A percentile compares a stretch with the other conserved stretches of the same genome.
Conservation (phyloP, 129 eudicot species). For the Heracleum sosnowskyi region DNA sequence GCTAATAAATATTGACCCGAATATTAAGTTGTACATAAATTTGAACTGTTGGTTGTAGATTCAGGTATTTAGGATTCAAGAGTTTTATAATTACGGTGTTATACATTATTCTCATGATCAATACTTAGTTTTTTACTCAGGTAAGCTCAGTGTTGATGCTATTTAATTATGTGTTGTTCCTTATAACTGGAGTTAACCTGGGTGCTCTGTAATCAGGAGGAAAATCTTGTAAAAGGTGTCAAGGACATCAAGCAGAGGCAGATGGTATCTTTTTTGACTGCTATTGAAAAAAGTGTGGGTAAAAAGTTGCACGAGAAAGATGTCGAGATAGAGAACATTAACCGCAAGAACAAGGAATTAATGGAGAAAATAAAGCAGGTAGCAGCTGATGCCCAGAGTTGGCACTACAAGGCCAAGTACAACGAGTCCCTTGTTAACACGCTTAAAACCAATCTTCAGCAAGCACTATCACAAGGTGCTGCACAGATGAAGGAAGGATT, state of each 20-base stretch:
- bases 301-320: slow-evolving; percentile 72
- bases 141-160: no score
- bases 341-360: slow-evolving; percentile 69
- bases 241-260: slow-evolving; percentile 69
- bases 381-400: slow-evolving; percentile 73
- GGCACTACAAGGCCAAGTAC: slow-evolving; percentile 91
- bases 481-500: slow-evolving; percentile 78
- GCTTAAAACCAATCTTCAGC: slow-evolving; percentile 60
- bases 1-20: background rate
- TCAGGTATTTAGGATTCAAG: no score
- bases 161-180: background rate
- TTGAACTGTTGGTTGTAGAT: background rate
- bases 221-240: slow-evolving; percentile 62
- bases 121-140: no score
- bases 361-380: slow-evolving; percentile 66
- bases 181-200: background rate
- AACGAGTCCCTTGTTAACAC: slow-evolving; percentile 67
- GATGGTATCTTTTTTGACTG: slow-evolving; percentile 56
- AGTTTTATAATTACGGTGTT: no score
- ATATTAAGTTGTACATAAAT: background rate
- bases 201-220: slow-evolving; percentile 47
- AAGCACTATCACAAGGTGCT: slow-evolving; percentile 57
- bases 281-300: slow-evolving; percentile 48
- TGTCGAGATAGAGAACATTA: slow-evolving; percentile 58
- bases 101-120: no score